phyloP scores from a whole-genome alignment of 2,329 filamentous ascomycete species.

The Phialemoniopsis sp. region DNA sequence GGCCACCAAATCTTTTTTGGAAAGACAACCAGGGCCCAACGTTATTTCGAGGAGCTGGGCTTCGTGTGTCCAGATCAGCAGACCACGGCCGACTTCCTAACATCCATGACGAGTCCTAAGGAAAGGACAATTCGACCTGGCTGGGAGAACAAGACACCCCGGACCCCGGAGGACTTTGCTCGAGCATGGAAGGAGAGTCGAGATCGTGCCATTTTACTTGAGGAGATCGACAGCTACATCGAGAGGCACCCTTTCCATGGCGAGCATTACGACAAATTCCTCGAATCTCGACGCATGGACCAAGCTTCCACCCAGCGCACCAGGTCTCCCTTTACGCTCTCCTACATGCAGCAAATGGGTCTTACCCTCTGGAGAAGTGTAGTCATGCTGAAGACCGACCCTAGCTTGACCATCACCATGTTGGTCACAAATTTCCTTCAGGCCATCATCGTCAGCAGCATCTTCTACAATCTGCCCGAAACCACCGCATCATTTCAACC shows the following conservation, averaged over 20 bases:
- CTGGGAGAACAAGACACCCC: conserved; percentile 38
- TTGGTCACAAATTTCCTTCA: conserved; percentile 79
- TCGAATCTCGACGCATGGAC: too few relatives aligned
- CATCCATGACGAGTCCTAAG: conserved; percentile 68
- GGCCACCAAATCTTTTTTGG: conserved; percentile 62
- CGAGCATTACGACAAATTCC: too few relatives aligned
- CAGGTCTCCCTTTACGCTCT: conserved; percentile 45
- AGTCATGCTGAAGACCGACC: conserved; percentile 33
- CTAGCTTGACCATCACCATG: conserved; percentile 51
- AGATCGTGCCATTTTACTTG: too few relatives aligned
- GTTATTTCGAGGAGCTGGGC: conserved; percentile 64
- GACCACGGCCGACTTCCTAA: conserved; percentile 76
- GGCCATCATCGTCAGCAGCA: conserved; percentile 69
- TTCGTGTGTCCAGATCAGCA: conserved; percentile 55
- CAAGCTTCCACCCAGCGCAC: too few relatives aligned
- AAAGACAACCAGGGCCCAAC: conserved; percentile 52
- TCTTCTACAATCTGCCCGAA: conserved; percentile 66
- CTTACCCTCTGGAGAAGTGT: conserved; percentile 36
- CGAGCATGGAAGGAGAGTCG: too few relatives aligned
- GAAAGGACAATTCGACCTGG: conserved; percentile 68
- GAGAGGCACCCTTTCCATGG: too few relatives aligned
- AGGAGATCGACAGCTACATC: too few relatives aligned
- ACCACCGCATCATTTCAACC: conserved; percentile 56
- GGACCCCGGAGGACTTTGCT: too few relatives aligned
- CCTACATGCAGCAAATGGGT: conserved; percentile 37